Conservation (phyloP, 331 rosid genomes). For the Stylosanthes scabra region DNA sequence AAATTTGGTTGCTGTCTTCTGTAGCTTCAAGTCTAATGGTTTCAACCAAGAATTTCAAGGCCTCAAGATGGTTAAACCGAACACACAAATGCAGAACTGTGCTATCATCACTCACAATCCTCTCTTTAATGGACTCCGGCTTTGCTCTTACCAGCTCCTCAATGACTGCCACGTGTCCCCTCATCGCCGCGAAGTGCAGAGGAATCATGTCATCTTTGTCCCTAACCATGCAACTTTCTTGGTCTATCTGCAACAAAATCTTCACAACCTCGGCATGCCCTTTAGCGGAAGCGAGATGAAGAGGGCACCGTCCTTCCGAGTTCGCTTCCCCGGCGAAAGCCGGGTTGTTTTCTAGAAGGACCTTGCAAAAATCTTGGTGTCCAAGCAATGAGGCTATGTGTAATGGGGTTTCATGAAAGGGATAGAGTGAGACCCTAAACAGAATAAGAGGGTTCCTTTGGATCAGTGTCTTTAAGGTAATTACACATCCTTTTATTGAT, state of each 20-base stretch:
- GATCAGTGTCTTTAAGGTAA: neutral
- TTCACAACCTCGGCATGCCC: slow-evolving; percentile 16
- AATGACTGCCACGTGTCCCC: slow-evolving; percentile 9
- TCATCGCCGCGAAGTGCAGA: neutral
- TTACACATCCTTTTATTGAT: slow-evolving; percentile 1
- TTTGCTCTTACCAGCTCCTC: neutral
- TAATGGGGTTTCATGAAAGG: slow-evolving; percentile 13
- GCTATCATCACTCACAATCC: neutral
- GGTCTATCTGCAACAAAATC: neutral
- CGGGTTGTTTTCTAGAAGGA: neutral
- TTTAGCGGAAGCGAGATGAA: slow-evolving; percentile 6
- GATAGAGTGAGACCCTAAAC: neutral
- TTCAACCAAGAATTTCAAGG: no score
- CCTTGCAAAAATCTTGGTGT: neutral
- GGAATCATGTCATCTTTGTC: slow-evolving; percentile 21
- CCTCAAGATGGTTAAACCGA: no score
- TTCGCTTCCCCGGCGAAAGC: neutral
- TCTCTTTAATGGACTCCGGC: neutral
- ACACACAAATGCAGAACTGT: neutral
- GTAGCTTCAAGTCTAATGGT: no score
- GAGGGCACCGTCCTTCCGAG: neutral
- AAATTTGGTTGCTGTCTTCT: no score
- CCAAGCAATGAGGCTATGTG: slow-evolving; percentile 25
- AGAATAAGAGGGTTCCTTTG: slow-evolving; percentile 4
- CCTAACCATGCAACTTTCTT: neutral